phyloP scores from a whole-genome alignment of 2,329 filamentous ascomycete species.

The Aotearoamyces nothofagi region DNA sequence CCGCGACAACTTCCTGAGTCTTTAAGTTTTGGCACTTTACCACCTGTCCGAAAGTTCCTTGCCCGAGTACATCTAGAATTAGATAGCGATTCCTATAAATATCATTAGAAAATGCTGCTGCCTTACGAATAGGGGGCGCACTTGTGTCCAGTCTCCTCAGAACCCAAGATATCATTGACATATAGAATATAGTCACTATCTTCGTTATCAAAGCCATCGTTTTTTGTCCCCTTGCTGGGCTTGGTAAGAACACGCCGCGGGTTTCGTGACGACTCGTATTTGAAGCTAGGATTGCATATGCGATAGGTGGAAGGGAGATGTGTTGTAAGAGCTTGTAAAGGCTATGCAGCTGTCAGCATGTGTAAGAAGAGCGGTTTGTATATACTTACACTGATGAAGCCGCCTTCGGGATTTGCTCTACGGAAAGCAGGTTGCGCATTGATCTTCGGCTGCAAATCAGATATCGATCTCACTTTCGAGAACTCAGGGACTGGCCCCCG shows the following conservation, averaged over 20 bases:
- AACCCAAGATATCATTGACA: conserved; percentile 95
- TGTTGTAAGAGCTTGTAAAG: conserved; percentile 85
- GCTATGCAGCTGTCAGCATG: no score
- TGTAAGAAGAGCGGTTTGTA: conserved; percentile 2
- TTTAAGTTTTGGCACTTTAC: conserved; percentile 98
- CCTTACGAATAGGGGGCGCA: conserved; percentile 27
- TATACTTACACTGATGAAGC: conserved; percentile 79
- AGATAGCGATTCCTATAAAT: conserved; percentile 70
- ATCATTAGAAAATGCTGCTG: conserved; percentile 12
- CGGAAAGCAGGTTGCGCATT: conserved; percentile 82
- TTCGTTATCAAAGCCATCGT: conserved; percentile 97
- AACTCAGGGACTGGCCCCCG: conserved; percentile 77
- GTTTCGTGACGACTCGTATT: conserved; percentile 96
- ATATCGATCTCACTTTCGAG: conserved; percentile 54
- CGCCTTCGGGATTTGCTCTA: conserved; percentile 88
- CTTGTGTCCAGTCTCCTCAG: conserved; percentile 97
- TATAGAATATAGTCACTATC: conserved; percentile 99
- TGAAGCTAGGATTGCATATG: conserved; percentile 95
- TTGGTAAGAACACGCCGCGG: conserved; percentile 92
- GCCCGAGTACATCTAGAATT: conserved; percentile 90
- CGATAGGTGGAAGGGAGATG: conserved; percentile 92
- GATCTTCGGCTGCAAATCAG: conserved; percentile 68
- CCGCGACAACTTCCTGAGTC: conserved; percentile 94
- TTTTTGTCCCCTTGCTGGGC: conserved; percentile 95
- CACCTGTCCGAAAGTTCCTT: conserved; percentile 96